These are phyloP conservation scores for Pachysandra terminalis DNA, from an alignment of 164 flowering plant genomes.

Conservation along the genomic window DNA sequence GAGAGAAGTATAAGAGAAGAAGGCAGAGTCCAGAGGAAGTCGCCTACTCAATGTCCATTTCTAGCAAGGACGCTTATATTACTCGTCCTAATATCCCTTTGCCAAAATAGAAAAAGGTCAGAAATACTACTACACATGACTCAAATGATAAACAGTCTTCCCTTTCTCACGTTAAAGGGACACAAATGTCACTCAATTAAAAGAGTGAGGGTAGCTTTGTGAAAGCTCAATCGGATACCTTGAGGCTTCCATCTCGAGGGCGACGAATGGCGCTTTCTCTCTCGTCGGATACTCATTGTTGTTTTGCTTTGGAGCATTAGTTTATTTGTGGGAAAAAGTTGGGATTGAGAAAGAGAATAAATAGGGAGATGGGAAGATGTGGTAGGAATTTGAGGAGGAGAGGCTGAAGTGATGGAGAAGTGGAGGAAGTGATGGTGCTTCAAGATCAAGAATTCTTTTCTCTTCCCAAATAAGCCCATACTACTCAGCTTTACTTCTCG, in stretches of 20 bases:
- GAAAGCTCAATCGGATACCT: not conserved
- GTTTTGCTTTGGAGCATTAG: not conserved
- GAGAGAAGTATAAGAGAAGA: conserved; percentile 17
- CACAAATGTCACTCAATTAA: not conserved
- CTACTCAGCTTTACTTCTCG: not conserved
- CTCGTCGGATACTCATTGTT: not conserved
- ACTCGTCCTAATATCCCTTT: no score
- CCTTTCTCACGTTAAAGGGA: not conserved
- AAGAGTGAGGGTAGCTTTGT: not conserved
- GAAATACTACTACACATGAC: no score
- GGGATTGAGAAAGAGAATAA: not conserved
- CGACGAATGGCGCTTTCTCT: not conserved
- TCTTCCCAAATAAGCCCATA: not conserved
- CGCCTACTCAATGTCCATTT: no score
- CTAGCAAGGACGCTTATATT: no score
- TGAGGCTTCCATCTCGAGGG: no score
- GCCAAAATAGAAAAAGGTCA: no score
- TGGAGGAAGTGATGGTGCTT: not conserved
- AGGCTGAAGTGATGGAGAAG: not conserved
- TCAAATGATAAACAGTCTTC: no score
- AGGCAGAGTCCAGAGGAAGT: conserved; percentile 29
- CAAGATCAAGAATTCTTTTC: not conserved
- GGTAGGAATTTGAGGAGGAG: not conserved
- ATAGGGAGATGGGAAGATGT: not conserved
- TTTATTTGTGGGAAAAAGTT: not conserved